Evolutionary conservation across 257 asterid genomes (phyloP).

Genomic region (Fraxinus quadrangulata): DNA sequence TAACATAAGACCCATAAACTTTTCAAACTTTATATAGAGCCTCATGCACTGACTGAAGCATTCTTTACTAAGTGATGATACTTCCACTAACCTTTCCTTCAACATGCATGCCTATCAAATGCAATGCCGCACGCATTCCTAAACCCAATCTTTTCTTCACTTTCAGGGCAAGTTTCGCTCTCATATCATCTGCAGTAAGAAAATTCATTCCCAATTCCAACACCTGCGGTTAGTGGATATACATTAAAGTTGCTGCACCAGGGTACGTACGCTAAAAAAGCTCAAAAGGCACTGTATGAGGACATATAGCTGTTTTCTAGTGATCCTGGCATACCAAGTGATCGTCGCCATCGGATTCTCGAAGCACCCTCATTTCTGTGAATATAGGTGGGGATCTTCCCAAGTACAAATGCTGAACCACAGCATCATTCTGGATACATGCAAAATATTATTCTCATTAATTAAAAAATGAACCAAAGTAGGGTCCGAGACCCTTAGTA

Average conservation of each 20-base stretch:
- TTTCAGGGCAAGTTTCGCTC: slow-evolving; percentile 72
- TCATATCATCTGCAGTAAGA: slow-evolving; percentile 93
- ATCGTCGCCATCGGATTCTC: slow-evolving; percentile 63
- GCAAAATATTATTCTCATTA: slow-evolving; percentile 17
- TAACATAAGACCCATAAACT: not conserved
- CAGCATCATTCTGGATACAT: slow-evolving; percentile 62
- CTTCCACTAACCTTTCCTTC: slow-evolving; percentile 81
- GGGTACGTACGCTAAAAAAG: slow-evolving; percentile 9
- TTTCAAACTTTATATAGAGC: slow-evolving; percentile 1
- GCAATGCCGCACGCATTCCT: slow-evolving; percentile 80
- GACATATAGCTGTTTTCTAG: not conserved
- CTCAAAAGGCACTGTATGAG: slow-evolving; percentile 15
- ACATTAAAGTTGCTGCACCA: slow-evolving; percentile 12
- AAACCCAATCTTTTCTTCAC: slow-evolving; percentile 81
- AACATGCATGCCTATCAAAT: slow-evolving; percentile 89
- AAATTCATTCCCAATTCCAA: slow-evolving; percentile 86
- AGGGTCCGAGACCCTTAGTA: not conserved
- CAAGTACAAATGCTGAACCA: slow-evolving; percentile 76
- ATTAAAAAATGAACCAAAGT: slow-evolving; percentile 15
- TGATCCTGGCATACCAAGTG: slow-evolving; percentile 69
- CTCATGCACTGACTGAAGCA: not conserved
- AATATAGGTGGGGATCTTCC: slow-evolving; percentile 91
- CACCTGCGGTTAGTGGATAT: slow-evolving; percentile 51
- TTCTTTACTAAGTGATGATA: not conserved
- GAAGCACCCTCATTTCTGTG: slow-evolving; percentile 92